A percentile compares a stretch with the other conserved stretches of the same genome.
Evolutionary conservation across 257 asterid species (phyloP).

Genomic region (Jacaranda mimosifolia): DNA sequence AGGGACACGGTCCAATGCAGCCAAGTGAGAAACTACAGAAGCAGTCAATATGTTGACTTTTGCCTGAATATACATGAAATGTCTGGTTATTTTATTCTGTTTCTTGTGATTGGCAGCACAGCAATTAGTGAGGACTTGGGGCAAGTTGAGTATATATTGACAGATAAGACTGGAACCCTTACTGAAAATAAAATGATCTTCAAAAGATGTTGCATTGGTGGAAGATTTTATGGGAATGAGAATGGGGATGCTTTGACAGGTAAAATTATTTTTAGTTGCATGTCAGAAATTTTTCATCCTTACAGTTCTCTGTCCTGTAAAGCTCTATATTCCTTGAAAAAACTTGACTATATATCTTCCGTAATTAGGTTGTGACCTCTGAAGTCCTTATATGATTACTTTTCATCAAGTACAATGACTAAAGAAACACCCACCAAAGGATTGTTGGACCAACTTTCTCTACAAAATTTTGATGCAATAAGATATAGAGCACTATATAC

Average conservation of each 20-base stretch:
- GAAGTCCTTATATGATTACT: conserved; percentile 15
- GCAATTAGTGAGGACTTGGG: conserved; percentile 99
- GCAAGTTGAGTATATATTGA: conserved; percentile 98
- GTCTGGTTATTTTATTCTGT: conserved; percentile 37
- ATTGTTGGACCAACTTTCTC: background rate
- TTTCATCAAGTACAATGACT: conserved; percentile 11
- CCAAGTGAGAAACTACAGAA: conserved; percentile 72
- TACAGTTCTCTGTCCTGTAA: too few relatives aligned
- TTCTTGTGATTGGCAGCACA: conserved; percentile 79
- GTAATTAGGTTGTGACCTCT: conserved; percentile 12
- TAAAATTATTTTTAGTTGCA: conserved; percentile 23
- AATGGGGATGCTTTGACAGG: conserved; percentile 87
- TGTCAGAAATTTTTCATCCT: too few relatives aligned
- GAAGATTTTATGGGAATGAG: conserved; percentile 87
- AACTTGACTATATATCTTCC: too few relatives aligned
- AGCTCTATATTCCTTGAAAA: too few relatives aligned
- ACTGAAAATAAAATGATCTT: conserved; percentile 97
- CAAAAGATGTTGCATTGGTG: conserved; percentile 87
- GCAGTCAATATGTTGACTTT: conserved; percentile 31
- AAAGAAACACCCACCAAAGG: background rate
- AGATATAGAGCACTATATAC: too few relatives aligned
- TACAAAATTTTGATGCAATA: too few relatives aligned
- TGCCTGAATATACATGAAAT: conserved; percentile 21
- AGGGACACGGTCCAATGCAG: conserved; percentile 75
- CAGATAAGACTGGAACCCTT: conserved; percentile 98